A percentile compares a stretch with the other conserved stretches of the same genome.
Evolutionary conservation across 352 stramenopile species (phyloP).

Genomic region (Pythium inflatum): DNA sequence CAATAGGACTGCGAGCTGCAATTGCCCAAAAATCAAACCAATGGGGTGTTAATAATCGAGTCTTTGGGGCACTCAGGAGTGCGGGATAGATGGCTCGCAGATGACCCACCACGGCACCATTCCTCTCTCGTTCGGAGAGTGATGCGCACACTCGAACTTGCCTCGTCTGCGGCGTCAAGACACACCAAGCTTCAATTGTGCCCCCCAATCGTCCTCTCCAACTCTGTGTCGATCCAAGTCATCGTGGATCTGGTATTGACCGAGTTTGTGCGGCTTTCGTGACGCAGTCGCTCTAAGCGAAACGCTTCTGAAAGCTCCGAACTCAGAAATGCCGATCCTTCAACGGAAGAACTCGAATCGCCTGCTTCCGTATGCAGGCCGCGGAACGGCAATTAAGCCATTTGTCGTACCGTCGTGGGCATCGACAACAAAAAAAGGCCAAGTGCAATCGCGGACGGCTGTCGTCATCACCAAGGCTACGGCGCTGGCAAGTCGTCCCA

Average conservation of each 20-base stretch:
- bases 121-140: no score
- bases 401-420: constrained; percentile 1
- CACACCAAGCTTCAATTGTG: no score
- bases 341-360: constrained; percentile 6
- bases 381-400: background rate
- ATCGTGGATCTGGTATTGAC: background rate
- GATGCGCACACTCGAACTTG: no score
- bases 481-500: no score
- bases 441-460: background rate
- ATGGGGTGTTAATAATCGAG: no score
- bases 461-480: background rate
- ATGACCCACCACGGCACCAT: no score
- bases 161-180: constrained; percentile 4
- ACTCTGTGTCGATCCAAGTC: constrained; percentile 2
- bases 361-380: constrained; percentile 6
- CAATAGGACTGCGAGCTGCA: no score
- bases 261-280: constrained; percentile 7
- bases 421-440: no score
- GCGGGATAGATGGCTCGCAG: no score
- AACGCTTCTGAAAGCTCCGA: constrained; percentile 15
- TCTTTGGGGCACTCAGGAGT: no score
- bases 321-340: constrained; percentile 10
- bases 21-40: no score
- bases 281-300: constrained; percentile 21
- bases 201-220: no score